Base-by-base conservation (phyloP, 2,329 filamentous ascomycete species). In the Dryadomyces sulphureus region DNA sequence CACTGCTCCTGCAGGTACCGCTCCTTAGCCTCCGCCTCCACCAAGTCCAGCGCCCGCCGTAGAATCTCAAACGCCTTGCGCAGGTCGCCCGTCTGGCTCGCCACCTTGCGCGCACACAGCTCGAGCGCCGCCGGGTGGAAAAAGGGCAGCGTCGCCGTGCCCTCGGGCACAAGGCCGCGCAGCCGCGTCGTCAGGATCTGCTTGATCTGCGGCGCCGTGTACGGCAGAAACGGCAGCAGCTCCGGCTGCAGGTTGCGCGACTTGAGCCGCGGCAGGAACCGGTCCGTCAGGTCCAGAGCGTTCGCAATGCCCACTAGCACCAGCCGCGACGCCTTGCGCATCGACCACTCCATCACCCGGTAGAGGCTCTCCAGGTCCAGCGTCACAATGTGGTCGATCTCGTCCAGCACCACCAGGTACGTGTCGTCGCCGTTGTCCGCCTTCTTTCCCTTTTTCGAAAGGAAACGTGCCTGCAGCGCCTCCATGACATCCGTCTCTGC, bases 11-110 rank as follows among this genome's bases (percentile, higher is more conserved):
- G 77, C 52, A 82, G 75, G 52, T 88, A 75, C 58, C 82, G 86
- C 51, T 79, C 71, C 48, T 79, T 77, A 1, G 84, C 90, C 62
- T 96, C 90, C 45, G 77, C 70, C 63, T 96, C 92, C 42, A 95
- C 79, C 20, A 94, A 66, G 60, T 96, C 90, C 47, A 98, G 79
- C 4, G 89, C 87, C 45, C 87, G 79, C 41, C 87, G 82, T 61
- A 90, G 88, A 49, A 98, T 86, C 61, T 95, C 90, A 56, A 96
- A 95, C 0, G 89, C 90, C 62, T 94, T 94, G 50, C 92, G 84
- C 42, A 98, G 64, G 61, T 98, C 92, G 38, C 92, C 92, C 0
- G 87, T 94, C 60, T 96, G 90, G 45, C 84, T 87, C 4, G 92
- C 84, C 16, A 98, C 86, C 61, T 96, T 98, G 60, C 92, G 86